Percentiles rank a stretch among this genome's conserved stretches.
These are phyloP conservation scores for Sergeia podlipaevii DNA, from an alignment of 208 protist species.

Conservation along the genomic window DNA sequence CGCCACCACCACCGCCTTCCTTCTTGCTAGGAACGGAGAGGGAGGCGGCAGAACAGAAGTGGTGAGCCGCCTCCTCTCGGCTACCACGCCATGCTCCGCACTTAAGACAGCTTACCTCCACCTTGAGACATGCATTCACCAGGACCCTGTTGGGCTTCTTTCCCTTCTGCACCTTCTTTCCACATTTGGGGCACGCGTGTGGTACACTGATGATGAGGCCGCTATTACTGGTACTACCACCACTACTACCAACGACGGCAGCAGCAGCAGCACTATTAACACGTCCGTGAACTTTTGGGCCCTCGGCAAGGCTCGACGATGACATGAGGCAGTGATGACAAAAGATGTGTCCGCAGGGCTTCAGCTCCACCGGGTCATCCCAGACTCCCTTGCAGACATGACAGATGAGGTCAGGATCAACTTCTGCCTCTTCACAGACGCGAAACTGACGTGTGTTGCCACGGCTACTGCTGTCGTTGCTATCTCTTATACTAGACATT, in stretches of 20 bases:
- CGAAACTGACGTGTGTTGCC: not conserved
- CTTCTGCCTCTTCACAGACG: slow-evolving; percentile 12
- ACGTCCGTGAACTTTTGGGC: too few relatives aligned
- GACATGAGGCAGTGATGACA: slow-evolving; percentile 16
- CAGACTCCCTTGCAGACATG: slow-evolving; percentile 21
- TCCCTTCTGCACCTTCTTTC: not conserved
- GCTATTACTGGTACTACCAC: too few relatives aligned
- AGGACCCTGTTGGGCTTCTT: slow-evolving; percentile 20
- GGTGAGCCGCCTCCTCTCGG: slow-evolving; percentile 1
- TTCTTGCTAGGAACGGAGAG: not conserved
- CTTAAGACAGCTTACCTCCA: slow-evolving; percentile 5
- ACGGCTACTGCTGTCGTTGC: not conserved
- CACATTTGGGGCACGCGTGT: slow-evolving; percentile 19
- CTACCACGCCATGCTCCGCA: slow-evolving; percentile 18
- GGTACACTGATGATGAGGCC: not conserved
- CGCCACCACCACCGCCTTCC: too few relatives aligned
- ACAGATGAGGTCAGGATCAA: slow-evolving; percentile 34
- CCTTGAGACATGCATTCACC: slow-evolving; percentile 7
- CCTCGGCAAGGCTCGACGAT: too few relatives aligned
- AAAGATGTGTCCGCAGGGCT: slow-evolving; percentile 29
- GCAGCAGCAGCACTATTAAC: not conserved
- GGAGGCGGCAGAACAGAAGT: slow-evolving; percentile 5
- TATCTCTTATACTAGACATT: too few relatives aligned
- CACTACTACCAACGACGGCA: too few relatives aligned
- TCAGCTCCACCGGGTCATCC: slow-evolving; percentile 22